phyloP scores from a whole-genome alignment of 1,284 basidiomycete genomes.

The Flammula alnicola region DNA sequence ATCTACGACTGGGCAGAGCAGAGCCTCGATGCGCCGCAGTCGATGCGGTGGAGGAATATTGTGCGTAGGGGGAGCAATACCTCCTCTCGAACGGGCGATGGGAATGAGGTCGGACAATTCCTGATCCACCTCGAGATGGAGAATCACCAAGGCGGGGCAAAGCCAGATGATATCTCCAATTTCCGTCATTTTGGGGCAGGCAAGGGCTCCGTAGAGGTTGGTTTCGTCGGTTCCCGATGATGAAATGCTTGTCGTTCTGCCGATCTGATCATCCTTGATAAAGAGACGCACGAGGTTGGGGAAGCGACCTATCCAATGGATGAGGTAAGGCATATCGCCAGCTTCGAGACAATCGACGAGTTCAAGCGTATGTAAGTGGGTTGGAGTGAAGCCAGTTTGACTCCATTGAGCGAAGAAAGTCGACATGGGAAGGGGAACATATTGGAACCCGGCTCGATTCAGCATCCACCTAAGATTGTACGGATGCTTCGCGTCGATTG shows the following conservation, averaged over 20 bases:
- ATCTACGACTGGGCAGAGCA: not conserved
- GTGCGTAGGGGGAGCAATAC: not conserved
- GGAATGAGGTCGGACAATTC: not conserved
- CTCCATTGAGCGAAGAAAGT: conserved; percentile 31
- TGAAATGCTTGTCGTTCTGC: too few species aligned
- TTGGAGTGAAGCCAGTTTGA: conserved; percentile 20
- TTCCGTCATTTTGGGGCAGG: too few species aligned
- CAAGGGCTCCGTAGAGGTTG: too few species aligned
- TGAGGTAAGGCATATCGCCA: conserved; percentile 26
- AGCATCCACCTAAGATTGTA: too few species aligned
- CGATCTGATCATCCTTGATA: conserved; percentile 23
- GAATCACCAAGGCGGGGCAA: conserved; percentile 19
- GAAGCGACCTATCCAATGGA: conserved; percentile 32
- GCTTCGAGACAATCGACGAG: conserved; percentile 24
- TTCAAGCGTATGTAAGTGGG: conserved; percentile 27
- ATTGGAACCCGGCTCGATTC: too few species aligned
- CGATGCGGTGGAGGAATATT: not conserved
- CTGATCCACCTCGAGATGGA: conserved; percentile 11
- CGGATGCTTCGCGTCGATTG: too few species aligned
- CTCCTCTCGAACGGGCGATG: conserved; percentile 6
- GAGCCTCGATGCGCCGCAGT: not conserved
- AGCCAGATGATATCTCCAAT: conserved; percentile 12
- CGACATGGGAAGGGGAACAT: conserved; percentile 15
- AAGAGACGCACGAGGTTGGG: conserved; percentile 29
- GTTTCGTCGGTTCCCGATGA: too few species aligned